Evolutionary conservation across 768 basidiomycete genomes (phyloP), one percentile per base, ranked within the genome.

Genomic region (Podaxis carcinomalis): DNA sequence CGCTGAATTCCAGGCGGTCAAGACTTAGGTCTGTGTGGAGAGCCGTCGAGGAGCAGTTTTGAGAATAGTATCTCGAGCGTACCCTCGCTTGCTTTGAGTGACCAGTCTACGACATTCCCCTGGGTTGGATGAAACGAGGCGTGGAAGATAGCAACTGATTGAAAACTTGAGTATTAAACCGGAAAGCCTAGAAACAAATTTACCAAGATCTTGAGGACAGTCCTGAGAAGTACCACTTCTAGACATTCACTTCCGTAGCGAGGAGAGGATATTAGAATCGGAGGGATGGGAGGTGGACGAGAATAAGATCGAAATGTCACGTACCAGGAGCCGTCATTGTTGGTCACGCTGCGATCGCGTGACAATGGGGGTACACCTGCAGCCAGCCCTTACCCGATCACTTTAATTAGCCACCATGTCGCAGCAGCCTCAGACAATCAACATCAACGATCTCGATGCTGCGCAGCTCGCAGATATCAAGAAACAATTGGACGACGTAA

Each of bases 401-500:
- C 32, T 27, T n/a, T 28, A 6, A 37, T n/a, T 21, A 13, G 42
- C 70, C 63, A 11, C 68, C 65, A 65, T 75, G 68, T 68, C 77
- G 64, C 68, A 76, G 49, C 59, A 64, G 59, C 64, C 44, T 10
- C 90, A 92, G 68, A 87, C 90, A 61, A 81, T 96, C 69, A 90
- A 84, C 66, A 80, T 96, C 16, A 77, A 83, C 13, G 93, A 98
- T 73, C 82, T 99, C 55, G 91, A 93, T 67, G 74, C 95, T 32
- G 75, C 86, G 1, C 96, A 98, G 73, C 83, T 98, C 1, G 81
- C 87, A 9, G 93, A 97, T 65, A 93, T 98, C 42, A 86, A 89
- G 66, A 86, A 88, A 63, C 96, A 98, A 71, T 80, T 99, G 0
- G 95, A 99, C 68, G 93, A 97, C 76, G 96, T 92, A 57, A 63